Percentiles rank a stretch among this genome's conserved stretches.
Evolutionary conservation across 805 yeast genomes (phyloP).

Genomic region (Schizosaccharomyces cryophilus): DNA sequence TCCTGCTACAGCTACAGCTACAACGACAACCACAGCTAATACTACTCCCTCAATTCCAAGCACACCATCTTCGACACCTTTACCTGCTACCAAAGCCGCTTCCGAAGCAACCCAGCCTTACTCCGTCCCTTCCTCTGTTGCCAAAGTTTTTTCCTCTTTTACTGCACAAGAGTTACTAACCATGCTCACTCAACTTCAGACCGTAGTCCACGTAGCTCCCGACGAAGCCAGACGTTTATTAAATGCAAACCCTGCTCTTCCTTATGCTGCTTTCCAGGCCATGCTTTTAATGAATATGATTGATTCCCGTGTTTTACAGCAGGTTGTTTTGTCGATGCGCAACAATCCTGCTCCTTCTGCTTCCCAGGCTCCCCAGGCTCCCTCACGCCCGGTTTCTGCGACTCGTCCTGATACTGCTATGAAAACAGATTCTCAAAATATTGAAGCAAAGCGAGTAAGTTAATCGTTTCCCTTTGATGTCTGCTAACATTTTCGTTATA

Average conservation of each 20-base stretch:
- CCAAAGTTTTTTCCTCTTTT: slow-evolving; percentile 20
- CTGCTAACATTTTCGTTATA: slow-evolving; percentile 8
- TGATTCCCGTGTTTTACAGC: slow-evolving; percentile 12
- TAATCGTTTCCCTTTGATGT: slow-evolving; percentile 3
- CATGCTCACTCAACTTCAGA: slow-evolving; percentile 32
- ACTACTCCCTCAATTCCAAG: no score
- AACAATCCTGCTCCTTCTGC: slow-evolving; percentile 4
- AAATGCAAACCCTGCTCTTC: slow-evolving; percentile 51
- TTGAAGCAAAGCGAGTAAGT: slow-evolving; percentile 3
- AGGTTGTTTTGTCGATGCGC: slow-evolving; percentile 9
- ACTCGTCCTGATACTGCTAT: neutral
- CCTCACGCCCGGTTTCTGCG: neutral
- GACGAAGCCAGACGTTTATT: slow-evolving; percentile 34
- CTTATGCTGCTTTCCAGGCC: slow-evolving; percentile 61
- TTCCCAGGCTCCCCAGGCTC: slow-evolving; percentile 4
- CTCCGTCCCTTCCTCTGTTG: neutral
- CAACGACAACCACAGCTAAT: no score
- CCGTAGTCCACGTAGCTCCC: slow-evolving; percentile 33
- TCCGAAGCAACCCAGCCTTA: neutral
- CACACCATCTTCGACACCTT: no score
- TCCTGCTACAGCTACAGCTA: no score
- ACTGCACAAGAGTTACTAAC: slow-evolving; percentile 24
- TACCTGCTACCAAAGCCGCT: no score
- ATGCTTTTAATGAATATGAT: slow-evolving; percentile 21
- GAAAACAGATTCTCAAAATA: neutral